Evolutionary conservation across 306 rosid species (phyloP), one percentile per base, ranked within the genome.

Genomic region (Pyrus communis): DNA sequence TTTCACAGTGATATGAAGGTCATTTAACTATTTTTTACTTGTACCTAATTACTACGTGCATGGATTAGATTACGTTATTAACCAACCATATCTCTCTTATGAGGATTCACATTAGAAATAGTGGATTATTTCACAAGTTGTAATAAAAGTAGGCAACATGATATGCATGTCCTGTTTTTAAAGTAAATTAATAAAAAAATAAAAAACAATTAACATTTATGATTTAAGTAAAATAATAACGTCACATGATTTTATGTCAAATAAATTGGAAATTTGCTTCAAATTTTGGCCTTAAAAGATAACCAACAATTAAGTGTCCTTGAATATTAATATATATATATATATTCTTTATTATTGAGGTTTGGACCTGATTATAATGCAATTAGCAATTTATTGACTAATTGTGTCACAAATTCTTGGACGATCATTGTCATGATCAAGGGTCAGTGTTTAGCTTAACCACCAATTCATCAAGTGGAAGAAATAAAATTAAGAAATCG

Each of bases 381-480:
- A 55, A 42, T 61, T 18, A 28, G 45, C 52, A 55, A 42, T 61
- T 18, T 28, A 63, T 61, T 74, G 76, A 75, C 65, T 54, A 21
- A 21, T 35, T 43, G 35, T 8, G 15, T 31, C 43, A 60, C 21
- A 67, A 21, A 61, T 70, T 55, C 51, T 28, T 51, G 33, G 45
- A 49, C 46, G 72, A 68, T 64, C 42, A 59, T 43, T 43, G 38
- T 27, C 51, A 52, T 70, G 21, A 49, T 38, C 55, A 25, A 22
- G 71, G 81, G 79, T 67, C 49, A 65, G 22, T 74, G 71, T 69
- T 31, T 69, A 61, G 70, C 66, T 62, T 75, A 75, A 62, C 80
- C 43, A 80, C 80, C 67, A 49, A 57, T n/a, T 33, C 23, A 31
- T 25, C 45, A 42, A 45, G 60, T 43, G 49, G 71, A 71, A 9